Percentiles rank a stretch among this genome's conserved stretches.
Conservation (phyloP, 2,329 filamentous ascomycete species). For the Chalaropsis ovoidea region DNA sequence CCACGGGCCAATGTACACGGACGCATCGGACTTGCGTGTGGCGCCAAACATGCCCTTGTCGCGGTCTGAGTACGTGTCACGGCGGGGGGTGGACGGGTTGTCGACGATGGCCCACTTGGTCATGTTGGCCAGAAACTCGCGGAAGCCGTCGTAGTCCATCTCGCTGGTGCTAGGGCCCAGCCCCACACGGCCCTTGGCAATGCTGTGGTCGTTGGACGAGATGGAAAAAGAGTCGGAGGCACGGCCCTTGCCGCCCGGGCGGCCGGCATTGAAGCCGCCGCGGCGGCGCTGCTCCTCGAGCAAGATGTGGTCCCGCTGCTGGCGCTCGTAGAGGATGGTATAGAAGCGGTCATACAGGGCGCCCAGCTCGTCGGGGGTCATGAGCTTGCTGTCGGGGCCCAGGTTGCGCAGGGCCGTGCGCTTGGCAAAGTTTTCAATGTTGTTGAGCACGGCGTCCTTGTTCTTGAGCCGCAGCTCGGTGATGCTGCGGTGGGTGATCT, state of each 20-base stretch:
- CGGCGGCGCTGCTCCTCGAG: slow-evolving; percentile 62
- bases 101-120: slow-evolving; percentile 91
- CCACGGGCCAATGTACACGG: slow-evolving; percentile 41
- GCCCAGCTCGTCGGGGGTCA: slow-evolving; percentile 75
- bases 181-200: slow-evolving; percentile 78
- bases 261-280: slow-evolving; percentile 35
- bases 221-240: slow-evolving; percentile 31
- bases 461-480: slow-evolving; percentile 82
- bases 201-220: slow-evolving; percentile 31
- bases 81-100: slow-evolving; percentile 53
- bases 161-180: slow-evolving; percentile 79
- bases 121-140: slow-evolving; percentile 83
- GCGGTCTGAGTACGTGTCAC: slow-evolving; percentile 40
- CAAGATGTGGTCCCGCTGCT: slow-evolving; percentile 68
- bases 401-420: slow-evolving; percentile 92
- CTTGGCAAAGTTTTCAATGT: slow-evolving; percentile 95
- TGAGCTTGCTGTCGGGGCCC: slow-evolving; percentile 85
- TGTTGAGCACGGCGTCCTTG: slow-evolving; percentile 86
- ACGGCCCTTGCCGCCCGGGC: slow-evolving; percentile 29
- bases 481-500: slow-evolving; percentile 87
- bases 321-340: slow-evolving; percentile 77
- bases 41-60: slow-evolving; percentile 52
- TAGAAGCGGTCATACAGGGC: slow-evolving; percentile 93
- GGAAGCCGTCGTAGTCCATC: slow-evolving; percentile 96
- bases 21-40: slow-evolving; percentile 38